phyloP scores from a whole-genome alignment of 23 red algal genomes.

The Agarophyton chilense region DNA sequence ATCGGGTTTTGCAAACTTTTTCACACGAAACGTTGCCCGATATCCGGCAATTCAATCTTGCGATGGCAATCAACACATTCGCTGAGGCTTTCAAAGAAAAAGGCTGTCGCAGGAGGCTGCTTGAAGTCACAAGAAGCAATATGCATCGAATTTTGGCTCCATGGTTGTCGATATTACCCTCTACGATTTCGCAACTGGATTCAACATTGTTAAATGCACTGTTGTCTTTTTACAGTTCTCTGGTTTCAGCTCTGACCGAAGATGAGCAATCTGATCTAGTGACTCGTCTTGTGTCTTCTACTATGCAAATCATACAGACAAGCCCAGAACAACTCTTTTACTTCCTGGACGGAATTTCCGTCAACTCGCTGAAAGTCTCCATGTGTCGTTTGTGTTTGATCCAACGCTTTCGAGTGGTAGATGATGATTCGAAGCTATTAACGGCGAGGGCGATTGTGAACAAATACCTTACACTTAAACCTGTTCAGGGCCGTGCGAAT shows the following conservation, averaged over 20 bases:
- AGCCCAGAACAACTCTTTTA: neutral
- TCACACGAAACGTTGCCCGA: neutral
- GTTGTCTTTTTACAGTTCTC: conserved; percentile 19
- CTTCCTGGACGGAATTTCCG: conserved; percentile 12
- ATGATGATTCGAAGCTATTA: conserved; percentile 6
- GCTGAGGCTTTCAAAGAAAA: conserved; percentile 29
- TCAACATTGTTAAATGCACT: neutral
- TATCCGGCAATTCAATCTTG: conserved; percentile 29
- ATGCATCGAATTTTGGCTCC: conserved; percentile 30
- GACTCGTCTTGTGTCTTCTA: conserved; percentile 21
- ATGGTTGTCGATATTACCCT: conserved; percentile 18
- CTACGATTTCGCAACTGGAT: conserved; percentile 5
- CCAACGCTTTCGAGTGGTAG: conserved; percentile 46
- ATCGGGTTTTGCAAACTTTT: neutral
- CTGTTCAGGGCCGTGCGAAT: conserved; percentile 29
- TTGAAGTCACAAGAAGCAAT: conserved; percentile 4
- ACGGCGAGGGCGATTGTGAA: neutral
- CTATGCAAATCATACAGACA: conserved; percentile 15
- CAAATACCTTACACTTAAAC: conserved; percentile 34
- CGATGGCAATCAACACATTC: conserved; percentile 1
- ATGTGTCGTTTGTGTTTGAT: conserved; percentile 64
- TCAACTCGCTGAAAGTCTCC: neutral
- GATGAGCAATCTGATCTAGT: conserved; percentile 25
- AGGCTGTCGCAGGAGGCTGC: neutral
- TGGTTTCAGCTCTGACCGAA: neutral